phyloP scores from a whole-genome alignment of 2,329 filamentous ascomycete species.

The Fusarium algeriense region DNA sequence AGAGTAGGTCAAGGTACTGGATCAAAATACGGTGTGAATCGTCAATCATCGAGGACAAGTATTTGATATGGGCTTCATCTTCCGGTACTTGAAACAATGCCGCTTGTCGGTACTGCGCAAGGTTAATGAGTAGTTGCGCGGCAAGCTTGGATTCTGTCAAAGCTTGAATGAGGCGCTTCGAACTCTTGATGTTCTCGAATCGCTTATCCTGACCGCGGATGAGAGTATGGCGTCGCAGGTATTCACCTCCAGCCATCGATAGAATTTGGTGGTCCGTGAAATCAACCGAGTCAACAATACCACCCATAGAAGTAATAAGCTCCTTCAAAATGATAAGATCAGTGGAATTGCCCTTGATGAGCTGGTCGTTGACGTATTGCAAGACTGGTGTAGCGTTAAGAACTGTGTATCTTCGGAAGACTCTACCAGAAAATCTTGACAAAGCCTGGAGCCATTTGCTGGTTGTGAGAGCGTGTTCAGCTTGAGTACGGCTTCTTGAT shows the following conservation, averaged over 20 bases:
- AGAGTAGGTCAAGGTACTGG: slow-evolving; percentile 91
- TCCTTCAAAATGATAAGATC: slow-evolving; percentile 94
- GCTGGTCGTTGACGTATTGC: slow-evolving; percentile 88
- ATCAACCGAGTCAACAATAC: slow-evolving; percentile 86
- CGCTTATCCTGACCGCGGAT: slow-evolving; percentile 85
- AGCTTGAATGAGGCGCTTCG: slow-evolving; percentile 82
- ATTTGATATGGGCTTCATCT: slow-evolving; percentile 84
- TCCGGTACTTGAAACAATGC: slow-evolving; percentile 82
- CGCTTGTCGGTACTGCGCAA: slow-evolving; percentile 90
- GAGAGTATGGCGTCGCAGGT: slow-evolving; percentile 83
- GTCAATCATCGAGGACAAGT: slow-evolving; percentile 87
- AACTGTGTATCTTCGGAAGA: slow-evolving; percentile 86
- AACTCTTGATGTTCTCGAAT: slow-evolving; percentile 79
- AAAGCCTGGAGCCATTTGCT: slow-evolving; percentile 93
- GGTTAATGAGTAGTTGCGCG: slow-evolving; percentile 85
- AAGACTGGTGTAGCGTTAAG: slow-evolving; percentile 88
- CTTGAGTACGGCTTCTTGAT: slow-evolving; percentile 72
- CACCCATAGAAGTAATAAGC: slow-evolving; percentile 91
- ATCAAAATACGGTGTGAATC: slow-evolving; percentile 87
- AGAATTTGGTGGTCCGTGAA: slow-evolving; percentile 90
- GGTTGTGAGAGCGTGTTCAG: slow-evolving; percentile 76
- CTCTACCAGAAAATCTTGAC: slow-evolving; percentile 89
- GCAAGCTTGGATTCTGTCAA: slow-evolving; percentile 83
- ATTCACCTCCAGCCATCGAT: slow-evolving; percentile 87
- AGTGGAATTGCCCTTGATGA: slow-evolving; percentile 84